Conservation (phyloP, 1,139 yeast genomes). For the Dujonia santamariae region DNA sequence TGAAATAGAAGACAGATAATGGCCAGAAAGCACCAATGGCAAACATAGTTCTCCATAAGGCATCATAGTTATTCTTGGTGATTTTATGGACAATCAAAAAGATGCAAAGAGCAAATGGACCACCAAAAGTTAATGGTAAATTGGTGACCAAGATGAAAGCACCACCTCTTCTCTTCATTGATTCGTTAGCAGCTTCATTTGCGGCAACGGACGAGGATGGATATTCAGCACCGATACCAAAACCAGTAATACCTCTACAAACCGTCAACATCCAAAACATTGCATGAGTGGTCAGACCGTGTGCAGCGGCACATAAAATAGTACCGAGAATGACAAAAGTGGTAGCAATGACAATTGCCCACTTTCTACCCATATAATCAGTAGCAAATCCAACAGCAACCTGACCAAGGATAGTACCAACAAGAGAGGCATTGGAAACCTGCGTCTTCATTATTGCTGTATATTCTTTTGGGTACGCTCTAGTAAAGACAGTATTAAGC, state of each 20-base stretch:
- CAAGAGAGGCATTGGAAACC: slow-evolving; percentile 48
- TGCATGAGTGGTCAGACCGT: slow-evolving; percentile 38
- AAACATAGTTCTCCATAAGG: slow-evolving; percentile 72
- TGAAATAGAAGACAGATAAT: slow-evolving; percentile 64
- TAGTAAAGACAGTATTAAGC: slow-evolving; percentile 37
- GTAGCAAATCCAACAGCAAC: slow-evolving; percentile 42
- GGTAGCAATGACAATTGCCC: slow-evolving; percentile 46
- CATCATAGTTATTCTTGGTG: slow-evolving; percentile 47
- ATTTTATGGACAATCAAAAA: slow-evolving; percentile 66
- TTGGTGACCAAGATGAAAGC: slow-evolving; percentile 66
- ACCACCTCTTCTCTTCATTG: slow-evolving; percentile 60
- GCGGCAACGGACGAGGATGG: slow-evolving; percentile 70
- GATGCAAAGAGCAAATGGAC: slow-evolving; percentile 68
- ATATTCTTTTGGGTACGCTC: slow-evolving; percentile 30
- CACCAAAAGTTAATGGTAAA: slow-evolving; percentile 70
- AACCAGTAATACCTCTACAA: slow-evolving; percentile 66
- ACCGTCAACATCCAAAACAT: slow-evolving; percentile 72
- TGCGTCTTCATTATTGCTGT: slow-evolving; percentile 38
- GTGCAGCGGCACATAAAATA: slow-evolving; percentile 47
- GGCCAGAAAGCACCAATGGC: slow-evolving; percentile 80
- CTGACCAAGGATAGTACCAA: slow-evolving; percentile 51
- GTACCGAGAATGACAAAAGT: slow-evolving; percentile 43
- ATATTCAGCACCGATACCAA: slow-evolving; percentile 78
- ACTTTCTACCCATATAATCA: slow-evolving; percentile 47
- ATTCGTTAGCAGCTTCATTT: slow-evolving; percentile 68